A percentile compares a stretch with the other conserved stretches of the same genome.
phyloP scores from a whole-genome alignment of 1,284 basidiomycete genomes.

The Neonothopanus nambi region DNA sequence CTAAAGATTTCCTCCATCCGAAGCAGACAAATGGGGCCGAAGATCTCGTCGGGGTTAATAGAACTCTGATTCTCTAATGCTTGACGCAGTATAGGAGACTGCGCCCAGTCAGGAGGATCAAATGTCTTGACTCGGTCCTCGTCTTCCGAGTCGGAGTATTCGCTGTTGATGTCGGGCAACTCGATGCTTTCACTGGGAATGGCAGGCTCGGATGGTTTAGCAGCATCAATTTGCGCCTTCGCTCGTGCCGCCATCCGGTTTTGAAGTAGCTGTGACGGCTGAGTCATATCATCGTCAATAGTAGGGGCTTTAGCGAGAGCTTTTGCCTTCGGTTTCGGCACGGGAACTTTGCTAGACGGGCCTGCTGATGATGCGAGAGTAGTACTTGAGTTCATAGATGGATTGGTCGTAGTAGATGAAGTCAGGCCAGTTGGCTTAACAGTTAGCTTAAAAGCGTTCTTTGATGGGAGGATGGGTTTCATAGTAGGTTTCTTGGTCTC shows the following conservation, averaged over 20 bases:
- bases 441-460: constrained; percentile 48
- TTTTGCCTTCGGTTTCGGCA: constrained; percentile 47
- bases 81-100: constrained; percentile 80
- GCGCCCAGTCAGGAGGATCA: constrained; percentile 84
- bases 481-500: constrained; percentile 44
- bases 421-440: constrained; percentile 30
- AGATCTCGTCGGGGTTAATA: constrained; percentile 91
- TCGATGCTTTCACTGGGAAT: constrained; percentile 82
- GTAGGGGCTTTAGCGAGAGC: constrained; percentile 28
- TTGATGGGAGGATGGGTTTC: constrained; percentile 7
- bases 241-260: constrained; percentile 67
- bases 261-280: constrained; percentile 64
- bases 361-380: constrained; percentile 23
- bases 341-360: constrained; percentile 5
- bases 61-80: constrained; percentile 79
- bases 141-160: constrained; percentile 94
- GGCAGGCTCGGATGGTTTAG: constrained; percentile 47
- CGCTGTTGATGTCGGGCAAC: constrained; percentile 90
- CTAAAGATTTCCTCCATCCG: constrained; percentile 87
- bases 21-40: constrained; percentile 82
- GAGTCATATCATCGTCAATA: constrained; percentile 49
- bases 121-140: constrained; percentile 73
- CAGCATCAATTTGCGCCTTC: constrained; percentile 65
- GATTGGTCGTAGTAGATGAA: constrained; percentile 26
- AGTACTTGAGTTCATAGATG: constrained; percentile 19